Evolutionary conservation across 1,284 basidiomycete genomes (phyloP), one percentile per base, ranked within the genome.

Genomic region (Malassezia sp.): DNA sequence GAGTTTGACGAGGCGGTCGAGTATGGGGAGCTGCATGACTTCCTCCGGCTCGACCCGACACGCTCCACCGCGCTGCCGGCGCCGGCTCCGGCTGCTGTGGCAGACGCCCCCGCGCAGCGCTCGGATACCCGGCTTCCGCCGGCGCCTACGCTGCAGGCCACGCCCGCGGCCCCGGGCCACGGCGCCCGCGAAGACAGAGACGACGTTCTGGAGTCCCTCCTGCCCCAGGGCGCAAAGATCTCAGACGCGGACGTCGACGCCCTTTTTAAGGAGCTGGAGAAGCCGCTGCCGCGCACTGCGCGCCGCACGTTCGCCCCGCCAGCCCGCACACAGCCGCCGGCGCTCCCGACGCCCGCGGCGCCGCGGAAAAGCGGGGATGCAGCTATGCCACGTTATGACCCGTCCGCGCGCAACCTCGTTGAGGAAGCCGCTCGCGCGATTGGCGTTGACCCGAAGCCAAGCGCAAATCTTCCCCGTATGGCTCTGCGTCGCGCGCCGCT

Each of bases 1-100:
- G 67, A 70, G 18, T 70, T 70, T 31, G 63, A 70, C 37, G 64
- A 70, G 49, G 58, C 65, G 0, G 62, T 70, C 42, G 67, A 70
- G 40, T 62, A 59, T 31, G 65, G 63, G 26, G 65, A 68, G 53
- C 53, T 70, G 14, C 57, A 60, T 29, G 42, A 63, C 22, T 69
- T 70, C 20, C 52, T 70, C 2, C 45, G 54, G 15, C 49, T 67
- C 8, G 49, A 61, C 28, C 31, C 50, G 7, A 17, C 44, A 12
- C 14, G 20, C 8, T 32, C 42, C 11, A 18, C 38, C 20, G 24
- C 30, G 6, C n/a, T 32, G 15, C 20, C 29, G 3, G 21, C 32
- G 18, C 20, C 33, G 1, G 2, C 41, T n/a, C 20, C 32, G 3
- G n/a, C 34, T n/a, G 11, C 22, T 18, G 24, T 12, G 22, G 2